A percentile compares a stretch with the other conserved stretches of the same genome.
phyloP scores from a whole-genome alignment of 371 early-diverging fungal genomes.

The Mortierella sp. region DNA sequence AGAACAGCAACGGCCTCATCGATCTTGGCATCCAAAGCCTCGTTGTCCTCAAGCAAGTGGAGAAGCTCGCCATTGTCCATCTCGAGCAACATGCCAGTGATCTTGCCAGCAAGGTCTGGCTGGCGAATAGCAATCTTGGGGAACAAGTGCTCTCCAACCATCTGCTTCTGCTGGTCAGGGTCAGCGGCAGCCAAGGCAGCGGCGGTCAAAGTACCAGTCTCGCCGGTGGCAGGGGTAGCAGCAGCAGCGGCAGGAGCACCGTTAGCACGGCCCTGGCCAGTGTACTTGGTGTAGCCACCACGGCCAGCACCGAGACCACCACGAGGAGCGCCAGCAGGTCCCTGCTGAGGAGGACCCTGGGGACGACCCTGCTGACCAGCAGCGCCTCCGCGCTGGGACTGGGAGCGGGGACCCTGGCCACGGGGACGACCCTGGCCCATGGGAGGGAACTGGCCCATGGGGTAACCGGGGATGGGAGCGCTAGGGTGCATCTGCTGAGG shows the following conservation, averaged over 20 bases:
- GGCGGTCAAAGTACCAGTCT: conserved; percentile 73
- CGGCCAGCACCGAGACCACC: conserved; percentile 55
- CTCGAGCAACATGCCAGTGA: conserved; percentile 98
- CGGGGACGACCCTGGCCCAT: conserved; percentile 54
- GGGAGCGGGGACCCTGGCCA: conserved; percentile 44
- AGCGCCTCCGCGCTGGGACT: conserved; percentile 53
- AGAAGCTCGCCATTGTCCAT: conserved; percentile 96
- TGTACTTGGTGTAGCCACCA: conserved; percentile 65
- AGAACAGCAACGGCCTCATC: conserved; percentile 91
- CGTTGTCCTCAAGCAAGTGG: conserved; percentile 84
- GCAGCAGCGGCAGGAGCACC: conserved; percentile 49
- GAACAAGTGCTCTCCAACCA: conserved; percentile 95
- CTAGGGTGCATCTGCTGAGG: conserved; percentile 62
- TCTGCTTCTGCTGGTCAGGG: conserved; percentile 92
- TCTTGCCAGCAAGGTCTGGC: conserved; percentile 91
- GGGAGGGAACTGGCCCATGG: conserved; percentile 57
- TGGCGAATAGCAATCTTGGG: conserved; percentile 72
- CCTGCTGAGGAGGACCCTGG: conserved; percentile 45
- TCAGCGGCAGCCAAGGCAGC: conserved; percentile 85
- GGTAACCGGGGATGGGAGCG: conserved; percentile 59
- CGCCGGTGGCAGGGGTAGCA: conserved; percentile 54
- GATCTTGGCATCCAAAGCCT: conserved; percentile 76
- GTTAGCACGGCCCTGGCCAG: conserved; percentile 58
- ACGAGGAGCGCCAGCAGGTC: conserved; percentile 49
- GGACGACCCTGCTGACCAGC: conserved; percentile 55